phyloP scores from a whole-genome alignment of 306 rosid species.

The Psophocarpus tetragonolobus region DNA sequence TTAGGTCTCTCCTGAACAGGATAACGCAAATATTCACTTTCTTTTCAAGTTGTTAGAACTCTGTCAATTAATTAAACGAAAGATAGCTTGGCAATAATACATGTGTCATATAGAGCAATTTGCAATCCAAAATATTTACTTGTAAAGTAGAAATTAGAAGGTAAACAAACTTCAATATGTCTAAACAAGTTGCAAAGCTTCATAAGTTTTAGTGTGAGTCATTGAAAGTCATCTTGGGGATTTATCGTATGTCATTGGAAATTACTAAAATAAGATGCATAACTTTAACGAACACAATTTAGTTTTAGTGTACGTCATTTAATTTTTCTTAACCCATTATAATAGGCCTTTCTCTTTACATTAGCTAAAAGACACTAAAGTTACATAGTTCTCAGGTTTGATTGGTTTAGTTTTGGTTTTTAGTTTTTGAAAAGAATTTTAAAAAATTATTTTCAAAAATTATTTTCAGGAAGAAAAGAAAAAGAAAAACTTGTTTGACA shows the following conservation, averaged over 20 bases:
- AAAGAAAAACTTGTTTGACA: no score
- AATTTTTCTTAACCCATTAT: no score
- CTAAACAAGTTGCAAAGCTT: neutral
- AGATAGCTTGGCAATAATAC: neutral
- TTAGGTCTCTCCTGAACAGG: constrained; percentile 75
- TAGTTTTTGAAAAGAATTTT: no score
- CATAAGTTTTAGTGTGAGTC: no score
- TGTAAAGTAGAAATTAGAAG: neutral
- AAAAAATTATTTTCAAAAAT: no score
- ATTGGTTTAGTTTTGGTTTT: no score
- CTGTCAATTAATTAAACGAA: neutral
- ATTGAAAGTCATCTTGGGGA: neutral
- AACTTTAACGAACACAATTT: neutral
- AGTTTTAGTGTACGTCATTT: no score
- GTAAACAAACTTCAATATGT: neutral
- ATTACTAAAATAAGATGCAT: neutral
- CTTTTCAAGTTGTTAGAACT: neutral
- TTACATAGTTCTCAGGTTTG: neutral
- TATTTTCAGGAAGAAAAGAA: no score
- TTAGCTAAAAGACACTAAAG: neutral
- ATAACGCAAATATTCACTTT: neutral
- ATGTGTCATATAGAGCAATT: neutral
- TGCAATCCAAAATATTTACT: neutral
- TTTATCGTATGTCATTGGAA: neutral
- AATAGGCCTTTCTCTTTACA: neutral